Evolutionary conservation across 2,329 filamentous ascomycete species (phyloP), one percentile per base, ranked within the genome.

Genomic region (Aspergillus calidoustus): DNA sequence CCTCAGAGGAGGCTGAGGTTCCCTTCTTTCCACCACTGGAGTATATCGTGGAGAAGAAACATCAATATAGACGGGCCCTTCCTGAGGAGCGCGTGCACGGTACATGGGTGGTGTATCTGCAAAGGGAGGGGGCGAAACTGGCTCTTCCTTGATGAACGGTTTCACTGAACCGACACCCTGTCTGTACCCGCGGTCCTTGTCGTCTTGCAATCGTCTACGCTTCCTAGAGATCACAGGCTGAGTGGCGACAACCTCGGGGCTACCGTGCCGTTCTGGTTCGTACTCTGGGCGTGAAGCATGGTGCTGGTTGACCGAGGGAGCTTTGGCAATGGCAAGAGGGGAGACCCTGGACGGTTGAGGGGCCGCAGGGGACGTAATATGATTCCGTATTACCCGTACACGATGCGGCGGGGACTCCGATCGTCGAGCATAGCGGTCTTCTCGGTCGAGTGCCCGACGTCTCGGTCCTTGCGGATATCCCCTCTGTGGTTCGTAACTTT

Each of bases 301-400:
- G 72, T 65, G 84, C 80, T 74, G 90, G 83, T 65, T 87, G 67
- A 83, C 71, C 54, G 79, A 75, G 63, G 83, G 78, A 57, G 80
- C 76, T 71, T 85, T 86, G 59, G 82, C 74, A 49, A 81, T 79
- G 60, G 85, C 82, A 63, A 87, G 76, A 51, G 85, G 84, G 28
- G 86, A 86, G 25, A 87, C 87, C 71, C 91, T 89, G 53, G 88
- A 87, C 57, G 91, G 90, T 71, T 91, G 91, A 28, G 91, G 91
- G 55, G 91, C 91, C 71, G 89, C 79, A 47, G 89, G 90, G 41
- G 88, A 89, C 54, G 88, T 86, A 69, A 93, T 89, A 73, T 93
- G 89, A 68, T 88, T 89, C 71, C 88, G 87, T 69, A 93, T 83
- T 61, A 93, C 80, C 56, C 88, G 87, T 64, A 89, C 84, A 55